Conservation (phyloP, 208 protist species). For the Trichomonas tenax region DNA sequence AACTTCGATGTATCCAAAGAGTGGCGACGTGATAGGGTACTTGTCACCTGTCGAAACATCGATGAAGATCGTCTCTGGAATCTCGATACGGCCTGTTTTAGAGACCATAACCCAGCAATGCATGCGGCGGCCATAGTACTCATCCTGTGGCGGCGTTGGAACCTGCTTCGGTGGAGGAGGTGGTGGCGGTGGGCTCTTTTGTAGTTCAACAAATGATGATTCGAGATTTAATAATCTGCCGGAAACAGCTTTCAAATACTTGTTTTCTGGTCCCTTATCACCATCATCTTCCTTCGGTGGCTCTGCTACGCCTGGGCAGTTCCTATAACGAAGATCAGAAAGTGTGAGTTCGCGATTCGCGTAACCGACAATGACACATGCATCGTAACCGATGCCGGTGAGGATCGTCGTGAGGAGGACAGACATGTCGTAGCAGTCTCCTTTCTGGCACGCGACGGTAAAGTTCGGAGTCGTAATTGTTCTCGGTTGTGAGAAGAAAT, state of each 20-base stretch:
- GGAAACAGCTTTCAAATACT: not conserved
- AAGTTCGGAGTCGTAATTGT: not conserved
- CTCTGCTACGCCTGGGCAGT: not conserved
- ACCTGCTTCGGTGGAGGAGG: not conserved
- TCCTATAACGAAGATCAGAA: not conserved
- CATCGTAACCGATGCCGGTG: not conserved
- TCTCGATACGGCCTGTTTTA: not conserved
- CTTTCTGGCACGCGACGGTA: not conserved
- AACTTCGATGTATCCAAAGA: not conserved
- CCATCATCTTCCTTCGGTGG: not conserved
- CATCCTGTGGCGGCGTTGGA: not conserved
- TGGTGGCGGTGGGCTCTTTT: not conserved
- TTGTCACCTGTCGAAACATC: not conserved
- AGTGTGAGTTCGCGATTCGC: not conserved
- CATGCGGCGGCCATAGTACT: not conserved
- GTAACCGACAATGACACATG: not conserved
- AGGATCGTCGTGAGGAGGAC: not conserved
- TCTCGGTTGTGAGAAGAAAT: not conserved
- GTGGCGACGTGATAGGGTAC: not conserved
- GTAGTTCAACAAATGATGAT: not conserved
- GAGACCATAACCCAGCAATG: not conserved
- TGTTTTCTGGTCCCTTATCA: not conserved
- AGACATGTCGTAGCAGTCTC: not conserved
- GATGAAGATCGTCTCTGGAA: not conserved
- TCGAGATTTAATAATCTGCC: not conserved